Base-by-base conservation (phyloP, 768 basidiomycete species). In the Termitomyces sp. region DNA sequence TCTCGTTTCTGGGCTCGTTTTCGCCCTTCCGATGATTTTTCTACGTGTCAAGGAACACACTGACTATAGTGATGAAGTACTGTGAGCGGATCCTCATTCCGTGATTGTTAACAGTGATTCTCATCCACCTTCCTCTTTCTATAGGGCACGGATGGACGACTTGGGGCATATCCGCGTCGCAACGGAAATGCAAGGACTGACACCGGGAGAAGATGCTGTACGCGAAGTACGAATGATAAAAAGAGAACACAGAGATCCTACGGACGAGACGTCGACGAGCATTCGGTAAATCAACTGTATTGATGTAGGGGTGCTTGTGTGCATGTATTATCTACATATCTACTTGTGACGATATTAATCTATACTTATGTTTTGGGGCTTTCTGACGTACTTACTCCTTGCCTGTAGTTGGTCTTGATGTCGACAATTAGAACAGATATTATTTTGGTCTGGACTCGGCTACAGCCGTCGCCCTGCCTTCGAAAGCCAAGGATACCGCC, bases 1-100 rank as follows among this genome's bases (percentile, higher is more conserved):
- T 29, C 81, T 89, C 44, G 80, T 81, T 35, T 82, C 76, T 0
- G 87, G 88, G 5, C 75, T 90, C 17, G 34, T 84, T 45, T 87
- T 81, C 59, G 82, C 85, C n/a, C 70, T 89, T 34, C 88, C 87
- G 8, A 89, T 90, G 89, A 82, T 90, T 34, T 75, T 87, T 63
- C 71, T 82, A 52, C 85, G 88, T 35, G 85, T 90, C 62, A 85
- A 78, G 66, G 78, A 90, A 46, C 79, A 75, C 53, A 81, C 78
- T 1, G 82, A 83, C 10, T 41, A 75, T 10, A 77, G 76, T 25
- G 84, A 86, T 43, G 82, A 82, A 62, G 68, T 71, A 16, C 64
- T 80, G 85, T 87, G 64, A 65, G 82, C 17, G 14, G 38, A 21
- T 21, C 11, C 52, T 12, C 37, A 5, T 42, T 49, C 29, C 31